A percentile compares a stretch with the other conserved stretches of the same genome.
Evolutionary conservation across 2,329 filamentous ascomycete genomes (phyloP).

Genomic region (Drechslerella coelobrocha): DNA sequence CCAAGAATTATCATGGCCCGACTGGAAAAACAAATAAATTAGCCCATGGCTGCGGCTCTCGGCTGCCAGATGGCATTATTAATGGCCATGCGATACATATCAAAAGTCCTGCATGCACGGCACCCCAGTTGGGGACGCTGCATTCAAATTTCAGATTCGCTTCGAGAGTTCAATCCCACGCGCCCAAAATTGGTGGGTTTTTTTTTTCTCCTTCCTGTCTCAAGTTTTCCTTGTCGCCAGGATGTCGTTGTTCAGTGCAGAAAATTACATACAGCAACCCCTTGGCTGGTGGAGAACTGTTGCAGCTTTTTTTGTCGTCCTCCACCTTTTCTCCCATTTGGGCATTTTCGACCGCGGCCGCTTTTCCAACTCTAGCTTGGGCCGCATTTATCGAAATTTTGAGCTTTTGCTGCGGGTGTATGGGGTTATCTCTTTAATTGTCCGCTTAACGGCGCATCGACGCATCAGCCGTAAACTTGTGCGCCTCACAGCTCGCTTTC

Average conservation of each 20-base stretch:
- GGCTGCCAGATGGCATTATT: constrained; percentile 8
- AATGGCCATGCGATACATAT: constrained; percentile 10
- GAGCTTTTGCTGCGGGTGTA: constrained; percentile 18
- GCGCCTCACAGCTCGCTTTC: constrained; percentile 15
- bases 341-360: constrained; percentile 31
- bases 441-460: constrained; percentile 39
- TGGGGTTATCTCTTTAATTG: constrained; percentile 18
- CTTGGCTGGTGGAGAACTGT: neutral
- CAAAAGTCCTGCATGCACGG: constrained; percentile 3
- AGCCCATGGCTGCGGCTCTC: constrained; percentile 20
- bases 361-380: constrained; percentile 22
- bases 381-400: constrained; percentile 23
- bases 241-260: constrained; percentile 12
- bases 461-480: constrained; percentile 2
- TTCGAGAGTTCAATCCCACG: constrained; percentile 1
- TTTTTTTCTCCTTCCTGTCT: neutral
- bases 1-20: constrained; percentile 32
- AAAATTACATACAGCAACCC: neutral
- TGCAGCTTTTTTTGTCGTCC: neutral
- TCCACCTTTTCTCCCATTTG: constrained; percentile 41
- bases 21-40: constrained; percentile 4
- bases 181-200: constrained; percentile 1
- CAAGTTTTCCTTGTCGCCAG: constrained; percentile 6
- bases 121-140: constrained; percentile 14
- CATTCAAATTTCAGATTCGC: constrained; percentile 23